Evolutionary conservation across 148 eudicot species (phyloP).

Genomic region (Vaccinium macrocarpon): DNA sequence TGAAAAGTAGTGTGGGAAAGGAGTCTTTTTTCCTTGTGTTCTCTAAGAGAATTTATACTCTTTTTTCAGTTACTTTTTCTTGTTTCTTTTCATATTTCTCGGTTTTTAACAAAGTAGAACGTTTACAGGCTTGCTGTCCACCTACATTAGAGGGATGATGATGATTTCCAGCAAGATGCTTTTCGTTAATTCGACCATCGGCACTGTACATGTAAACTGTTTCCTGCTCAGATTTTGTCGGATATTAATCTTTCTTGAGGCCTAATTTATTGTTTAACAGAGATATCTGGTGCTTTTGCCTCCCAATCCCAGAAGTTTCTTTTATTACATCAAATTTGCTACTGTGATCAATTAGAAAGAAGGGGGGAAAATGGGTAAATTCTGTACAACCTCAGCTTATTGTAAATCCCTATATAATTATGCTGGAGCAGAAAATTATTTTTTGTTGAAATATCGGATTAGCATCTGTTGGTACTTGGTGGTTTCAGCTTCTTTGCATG

Average conservation of each 20-base stretch:
- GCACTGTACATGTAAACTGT: slow-evolving; percentile 25
- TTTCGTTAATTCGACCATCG: slow-evolving; percentile 22
- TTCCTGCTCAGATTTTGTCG: slow-evolving; percentile 18
- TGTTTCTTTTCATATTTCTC: neutral
- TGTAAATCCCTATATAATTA: neutral
- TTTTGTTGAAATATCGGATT: neutral
- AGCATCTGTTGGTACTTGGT: neutral
- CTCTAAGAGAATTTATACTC: neutral
- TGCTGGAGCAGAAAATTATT: neutral
- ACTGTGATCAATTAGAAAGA: neutral
- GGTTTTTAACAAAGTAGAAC: neutral
- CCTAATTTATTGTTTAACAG: neutral
- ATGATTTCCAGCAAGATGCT: slow-evolving; percentile 18
- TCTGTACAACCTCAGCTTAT: neutral
- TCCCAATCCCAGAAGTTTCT: neutral
- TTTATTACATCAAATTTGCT: neutral
- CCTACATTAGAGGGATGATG: slow-evolving; percentile 9
- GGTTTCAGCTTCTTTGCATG: neutral
- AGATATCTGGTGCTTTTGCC: slow-evolving; percentile 9
- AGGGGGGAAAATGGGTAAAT: neutral
- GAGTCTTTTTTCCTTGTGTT: neutral
- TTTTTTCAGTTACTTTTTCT: neutral
- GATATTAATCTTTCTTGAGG: neutral
- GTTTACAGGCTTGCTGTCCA: slow-evolving; percentile 15
- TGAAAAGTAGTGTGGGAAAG: neutral